Evolutionary conservation across 768 basidiomycete species (phyloP), one percentile per base, ranked within the genome.

Genomic region (Favolaschia claudopus): DNA sequence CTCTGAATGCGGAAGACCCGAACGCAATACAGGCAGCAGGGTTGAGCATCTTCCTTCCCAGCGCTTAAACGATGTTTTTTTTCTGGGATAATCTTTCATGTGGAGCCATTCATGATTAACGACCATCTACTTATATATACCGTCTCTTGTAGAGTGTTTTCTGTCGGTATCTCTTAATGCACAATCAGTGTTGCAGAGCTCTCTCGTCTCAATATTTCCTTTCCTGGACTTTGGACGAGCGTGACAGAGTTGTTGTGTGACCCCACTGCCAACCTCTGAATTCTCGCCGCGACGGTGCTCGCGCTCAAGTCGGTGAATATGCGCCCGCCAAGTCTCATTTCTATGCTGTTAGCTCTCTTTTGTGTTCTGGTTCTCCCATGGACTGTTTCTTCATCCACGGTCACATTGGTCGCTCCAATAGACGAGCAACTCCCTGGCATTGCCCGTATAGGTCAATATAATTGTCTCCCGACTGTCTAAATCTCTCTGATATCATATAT

Each of bases 11-110:
- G 32, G 86, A 93, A 74, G 84, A 89, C 49, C 89, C 95, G 27
- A 86, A 77, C 29, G 92, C 90, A 75, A 83, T 98, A 29, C 89
- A 89, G 68, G 92, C 89, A 6, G 87, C 92, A 7, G 95, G 95
- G 25, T 77, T 95, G 67, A 70, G 74, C 13, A 72, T 76, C 17
- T 85, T 82, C 73, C 78, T 91, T 29, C 76, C 79, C 25, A 76
- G 77, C 58, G 76, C 73, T 58, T 85, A 62, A 71, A 47, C n/a
- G 48, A 43, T 62, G 20, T 40, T 31, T 45, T 7, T 50, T 29
- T 38, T 20, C 39, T 19, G n/a, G 22, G 40, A 45, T 46, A 51
- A 37, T 40, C 27, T 42, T 57, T 46, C 31, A 25, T n/a, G 20
- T 22, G 55, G 44, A 58, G 39, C 25, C 61, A 52, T 55, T 56